Conservation (phyloP, 164 flowering plant genomes). For the Dillenia turbinata region DNA sequence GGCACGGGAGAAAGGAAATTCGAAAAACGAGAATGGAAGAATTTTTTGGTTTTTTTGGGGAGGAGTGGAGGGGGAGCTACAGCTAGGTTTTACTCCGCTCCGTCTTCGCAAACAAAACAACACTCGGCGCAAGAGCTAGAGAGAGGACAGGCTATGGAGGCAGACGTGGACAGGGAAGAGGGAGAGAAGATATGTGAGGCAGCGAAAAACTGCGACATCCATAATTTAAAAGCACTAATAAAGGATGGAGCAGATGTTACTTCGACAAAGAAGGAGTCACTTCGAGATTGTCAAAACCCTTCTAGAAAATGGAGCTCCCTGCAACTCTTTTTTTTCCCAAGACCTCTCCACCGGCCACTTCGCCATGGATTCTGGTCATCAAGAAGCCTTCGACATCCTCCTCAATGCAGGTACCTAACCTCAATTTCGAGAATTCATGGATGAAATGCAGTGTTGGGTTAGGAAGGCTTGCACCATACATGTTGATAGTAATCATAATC, state of each 20-base stretch:
- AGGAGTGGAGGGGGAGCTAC: too few species aligned
- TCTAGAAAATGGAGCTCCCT: conserved; percentile 84
- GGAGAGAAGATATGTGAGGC: conserved; percentile 61
- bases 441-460: too few species aligned
- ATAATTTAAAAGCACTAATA: conserved; percentile 34
- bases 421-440: too few species aligned
- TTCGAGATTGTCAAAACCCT: conserved; percentile 42
- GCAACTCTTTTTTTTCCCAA: conserved; percentile 89
- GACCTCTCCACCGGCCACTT: conserved; percentile 89
- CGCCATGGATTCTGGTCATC: conserved; percentile 83
- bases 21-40: too few species aligned
- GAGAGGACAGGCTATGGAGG: neutral
- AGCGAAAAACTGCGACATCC: conserved; percentile 53
- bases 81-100: too few species aligned
- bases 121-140: neutral
- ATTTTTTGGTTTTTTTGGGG: too few species aligned
- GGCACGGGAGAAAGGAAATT: too few species aligned
- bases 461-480: too few species aligned
- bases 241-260: conserved; percentile 60
- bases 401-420: conserved; percentile 68
- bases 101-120: too few species aligned
- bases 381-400: conserved; percentile 76
- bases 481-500: too few species aligned
- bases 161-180: conserved; percentile 15
- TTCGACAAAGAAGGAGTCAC: conserved; percentile 70